Conservation (phyloP, 306 rosid species). For the Cotoneaster glaucophyllus region DNA sequence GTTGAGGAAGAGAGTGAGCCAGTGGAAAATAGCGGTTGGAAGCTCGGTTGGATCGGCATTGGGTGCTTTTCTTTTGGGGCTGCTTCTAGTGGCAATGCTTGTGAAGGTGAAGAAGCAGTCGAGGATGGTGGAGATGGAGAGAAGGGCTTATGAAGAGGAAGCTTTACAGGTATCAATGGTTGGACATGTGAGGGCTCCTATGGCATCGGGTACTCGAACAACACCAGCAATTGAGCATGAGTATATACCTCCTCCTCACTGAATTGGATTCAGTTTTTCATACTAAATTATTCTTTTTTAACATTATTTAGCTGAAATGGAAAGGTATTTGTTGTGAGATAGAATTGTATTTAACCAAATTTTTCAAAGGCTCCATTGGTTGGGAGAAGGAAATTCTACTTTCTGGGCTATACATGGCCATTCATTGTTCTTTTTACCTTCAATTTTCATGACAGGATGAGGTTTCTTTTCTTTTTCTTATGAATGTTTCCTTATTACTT, state of each 20-base stretch:
- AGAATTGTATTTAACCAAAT: conserved; percentile 15
- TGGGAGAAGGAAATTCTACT: background rate
- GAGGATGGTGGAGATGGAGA: conserved; percentile 79
- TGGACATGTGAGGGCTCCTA: conserved; percentile 92
- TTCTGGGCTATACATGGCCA: background rate
- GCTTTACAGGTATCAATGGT: conserved; percentile 97
- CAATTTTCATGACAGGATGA: background rate
- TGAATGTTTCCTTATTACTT: background rate
- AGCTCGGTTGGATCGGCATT: conserved; percentile 74
- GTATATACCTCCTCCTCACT: conserved; percentile 46
- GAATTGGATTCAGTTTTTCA: conserved; percentile 14
- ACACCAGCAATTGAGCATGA: conserved; percentile 55
- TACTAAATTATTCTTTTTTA: conserved; percentile 26
- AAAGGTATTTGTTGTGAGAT: background rate
- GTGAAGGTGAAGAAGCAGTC: conserved; percentile 83
- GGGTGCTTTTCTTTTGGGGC: conserved; percentile 71
- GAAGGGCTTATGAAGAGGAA: conserved; percentile 92
- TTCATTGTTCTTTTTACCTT: conserved; percentile 4
- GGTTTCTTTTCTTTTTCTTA: too few species aligned
- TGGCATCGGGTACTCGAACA: conserved; percentile 61
- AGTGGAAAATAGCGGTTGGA: conserved; percentile 82
- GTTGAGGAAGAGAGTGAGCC: conserved; percentile 46
- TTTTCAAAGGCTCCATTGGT: background rate
- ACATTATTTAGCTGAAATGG: conserved; percentile 24
- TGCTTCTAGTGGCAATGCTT: conserved; percentile 89